phyloP scores from a whole-genome alignment of 169 alveolate species.

The Plasmodium knowlesi region DNA sequence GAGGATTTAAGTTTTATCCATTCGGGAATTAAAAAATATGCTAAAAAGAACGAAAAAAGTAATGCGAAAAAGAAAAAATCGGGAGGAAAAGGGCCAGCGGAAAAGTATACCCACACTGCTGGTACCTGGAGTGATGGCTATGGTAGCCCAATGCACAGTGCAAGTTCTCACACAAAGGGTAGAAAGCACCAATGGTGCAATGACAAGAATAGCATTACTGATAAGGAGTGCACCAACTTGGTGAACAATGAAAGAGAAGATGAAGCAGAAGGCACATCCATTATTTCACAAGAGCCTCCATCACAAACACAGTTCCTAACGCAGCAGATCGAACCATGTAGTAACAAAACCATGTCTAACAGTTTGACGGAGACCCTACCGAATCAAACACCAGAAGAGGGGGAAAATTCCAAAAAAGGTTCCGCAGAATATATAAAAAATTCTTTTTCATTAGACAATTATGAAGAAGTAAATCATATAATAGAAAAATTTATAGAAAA shows the following conservation, averaged over 20 bases:
- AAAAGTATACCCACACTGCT: neutral
- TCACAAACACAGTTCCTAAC: neutral
- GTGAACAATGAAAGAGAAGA: neutral
- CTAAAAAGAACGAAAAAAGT: constrained; percentile 3
- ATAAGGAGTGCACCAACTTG: neutral
- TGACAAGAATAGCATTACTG: neutral
- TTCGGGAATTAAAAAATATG: constrained; percentile 51
- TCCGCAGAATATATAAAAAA: neutral
- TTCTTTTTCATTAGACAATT: neutral
- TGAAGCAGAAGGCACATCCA: neutral
- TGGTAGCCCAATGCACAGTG: neutral
- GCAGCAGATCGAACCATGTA: neutral
- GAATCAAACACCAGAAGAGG: neutral
- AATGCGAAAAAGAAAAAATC: neutral
- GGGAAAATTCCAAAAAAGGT: neutral
- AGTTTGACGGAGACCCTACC: neutral
- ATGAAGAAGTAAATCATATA: constrained; percentile 48
- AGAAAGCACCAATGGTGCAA: neutral
- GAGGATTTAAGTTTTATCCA: constrained; percentile 69
- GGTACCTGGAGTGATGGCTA: neutral
- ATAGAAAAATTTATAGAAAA: constrained; percentile 55
- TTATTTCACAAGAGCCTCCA: neutral
- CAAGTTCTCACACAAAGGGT: neutral
- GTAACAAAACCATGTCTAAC: neutral
- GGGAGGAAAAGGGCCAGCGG: neutral